phyloP scores from a whole-genome alignment of 1,139 yeast species.

The Diutina pseudorugosa region DNA sequence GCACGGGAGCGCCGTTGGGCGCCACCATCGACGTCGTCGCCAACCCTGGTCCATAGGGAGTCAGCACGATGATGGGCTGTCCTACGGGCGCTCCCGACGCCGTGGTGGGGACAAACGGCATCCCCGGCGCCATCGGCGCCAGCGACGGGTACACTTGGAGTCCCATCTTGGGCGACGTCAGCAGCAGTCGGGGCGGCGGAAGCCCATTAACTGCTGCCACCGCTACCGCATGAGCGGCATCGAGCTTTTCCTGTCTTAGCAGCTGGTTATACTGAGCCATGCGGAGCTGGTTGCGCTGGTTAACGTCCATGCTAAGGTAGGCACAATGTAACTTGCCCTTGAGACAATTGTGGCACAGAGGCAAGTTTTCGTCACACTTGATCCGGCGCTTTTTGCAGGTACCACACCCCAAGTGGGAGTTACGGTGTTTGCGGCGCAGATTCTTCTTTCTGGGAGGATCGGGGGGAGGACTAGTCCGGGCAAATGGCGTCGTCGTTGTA shows the following conservation, averaged over 20 bases:
- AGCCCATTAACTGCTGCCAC: background rate
- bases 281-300: slow-evolving; percentile 37
- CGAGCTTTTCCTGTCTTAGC: slow-evolving; percentile 3
- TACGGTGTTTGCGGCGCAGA: slow-evolving; percentile 48
- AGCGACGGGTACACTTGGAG: background rate
- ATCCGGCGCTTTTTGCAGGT: slow-evolving; percentile 56
- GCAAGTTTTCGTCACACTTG: slow-evolving; percentile 56
- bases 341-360: slow-evolving; percentile 47
- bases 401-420: slow-evolving; percentile 53
- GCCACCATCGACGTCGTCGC: background rate
- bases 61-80: background rate
- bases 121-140: background rate
- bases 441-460: slow-evolving; percentile 24
- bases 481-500: background rate
- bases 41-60: background rate
- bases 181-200: background rate
- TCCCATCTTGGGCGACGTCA: background rate
- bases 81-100: background rate
- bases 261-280: slow-evolving; percentile 38
- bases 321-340: slow-evolving; percentile 49
- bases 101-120: background rate
- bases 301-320: slow-evolving; percentile 36
- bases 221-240: background rate
- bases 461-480: background rate
- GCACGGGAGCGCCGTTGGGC: background rate